Percentiles rank a stretch among this genome's conserved stretches.
These are phyloP conservation scores for Naganishia sp. DNA, from an alignment of 1,284 basidiomycete species.

Conservation along the genomic window DNA sequence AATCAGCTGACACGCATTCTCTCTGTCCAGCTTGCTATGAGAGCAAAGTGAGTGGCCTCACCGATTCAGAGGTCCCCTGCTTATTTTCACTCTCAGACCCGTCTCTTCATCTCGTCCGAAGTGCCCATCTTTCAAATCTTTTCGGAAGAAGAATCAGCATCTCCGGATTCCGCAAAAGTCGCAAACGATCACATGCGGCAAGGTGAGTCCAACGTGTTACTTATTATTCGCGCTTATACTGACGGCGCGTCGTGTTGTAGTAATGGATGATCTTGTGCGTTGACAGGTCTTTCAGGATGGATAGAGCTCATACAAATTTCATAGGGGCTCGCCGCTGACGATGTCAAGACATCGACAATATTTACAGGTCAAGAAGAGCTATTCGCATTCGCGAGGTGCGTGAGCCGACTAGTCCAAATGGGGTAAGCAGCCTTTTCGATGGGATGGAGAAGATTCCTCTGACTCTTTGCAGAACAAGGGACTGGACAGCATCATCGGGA, in stretches of 20 bases:
- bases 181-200: conserved; percentile 79
- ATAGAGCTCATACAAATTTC: conserved; percentile 20
- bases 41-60: conserved; percentile 63
- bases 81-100: conserved; percentile 61
- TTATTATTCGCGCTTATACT: neutral
- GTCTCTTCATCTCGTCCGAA: conserved; percentile 84
- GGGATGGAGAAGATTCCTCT: neutral
- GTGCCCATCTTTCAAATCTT: conserved; percentile 86
- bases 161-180: conserved; percentile 49
- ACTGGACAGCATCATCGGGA: conserved; percentile 15
- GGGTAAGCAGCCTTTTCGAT: conserved; percentile 51
- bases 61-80: neutral
- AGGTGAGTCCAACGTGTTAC: conserved; percentile 38
- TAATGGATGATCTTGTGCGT: conserved; percentile 86
- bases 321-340: conserved; percentile 73
- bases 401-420: conserved; percentile 88
- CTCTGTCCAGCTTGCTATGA: conserved; percentile 74
- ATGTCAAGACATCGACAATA: conserved; percentile 77
- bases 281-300: conserved; percentile 25
- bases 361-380: conserved; percentile 92
- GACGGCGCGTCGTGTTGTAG: conserved; percentile 39
- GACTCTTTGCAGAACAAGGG: conserved; percentile 17
- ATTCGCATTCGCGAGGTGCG: conserved; percentile 91
- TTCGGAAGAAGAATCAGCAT: conserved; percentile 63
- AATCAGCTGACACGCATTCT: conserved; percentile 14